Evolutionary conservation across 805 yeast genomes (phyloP).

Genomic region (Yarrowia porcina): DNA sequence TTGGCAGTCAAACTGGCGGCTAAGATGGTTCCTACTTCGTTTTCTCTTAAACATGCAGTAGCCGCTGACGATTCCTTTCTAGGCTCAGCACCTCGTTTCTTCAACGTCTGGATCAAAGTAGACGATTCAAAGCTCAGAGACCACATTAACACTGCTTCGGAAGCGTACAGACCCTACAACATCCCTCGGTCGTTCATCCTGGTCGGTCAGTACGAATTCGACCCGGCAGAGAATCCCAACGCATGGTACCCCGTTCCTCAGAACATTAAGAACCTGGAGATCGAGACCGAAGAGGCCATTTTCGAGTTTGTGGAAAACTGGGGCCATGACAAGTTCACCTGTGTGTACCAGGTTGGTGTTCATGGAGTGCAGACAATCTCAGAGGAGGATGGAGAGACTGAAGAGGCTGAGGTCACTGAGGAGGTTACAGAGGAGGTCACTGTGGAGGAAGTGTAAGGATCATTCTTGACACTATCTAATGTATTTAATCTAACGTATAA

Average conservation of each 20-base stretch:
- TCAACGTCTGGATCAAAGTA: conserved; percentile 36
- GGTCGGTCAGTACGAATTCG: conserved; percentile 19
- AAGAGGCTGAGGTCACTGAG: not conserved
- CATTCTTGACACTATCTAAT: not conserved
- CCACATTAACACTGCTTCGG: not conserved
- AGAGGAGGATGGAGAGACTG: not conserved
- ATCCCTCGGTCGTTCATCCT: conserved; percentile 29
- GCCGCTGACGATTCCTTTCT: not conserved
- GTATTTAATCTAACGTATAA: not conserved
- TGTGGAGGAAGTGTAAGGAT: not conserved
- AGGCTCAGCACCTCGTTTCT: conserved; percentile 35
- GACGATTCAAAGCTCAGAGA: conserved; percentile 28
- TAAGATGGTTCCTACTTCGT: conserved; percentile 30
- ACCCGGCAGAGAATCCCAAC: not conserved
- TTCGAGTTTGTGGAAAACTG: conserved; percentile 36
- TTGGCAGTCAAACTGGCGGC: conserved; percentile 34
- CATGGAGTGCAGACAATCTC: not conserved
- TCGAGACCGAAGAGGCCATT: conserved; percentile 30
- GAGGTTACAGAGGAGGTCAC: not conserved
- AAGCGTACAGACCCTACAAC: not conserved
- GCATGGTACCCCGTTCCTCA: conserved; percentile 26
- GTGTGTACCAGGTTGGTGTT: conserved; percentile 34
- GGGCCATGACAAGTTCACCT: conserved; percentile 37
- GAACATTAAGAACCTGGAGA: conserved; percentile 32
- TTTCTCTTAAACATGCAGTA: conserved; percentile 34